Conservation (phyloP, 1,284 basidiomycete species). For the Meripilus lineatus region DNA sequence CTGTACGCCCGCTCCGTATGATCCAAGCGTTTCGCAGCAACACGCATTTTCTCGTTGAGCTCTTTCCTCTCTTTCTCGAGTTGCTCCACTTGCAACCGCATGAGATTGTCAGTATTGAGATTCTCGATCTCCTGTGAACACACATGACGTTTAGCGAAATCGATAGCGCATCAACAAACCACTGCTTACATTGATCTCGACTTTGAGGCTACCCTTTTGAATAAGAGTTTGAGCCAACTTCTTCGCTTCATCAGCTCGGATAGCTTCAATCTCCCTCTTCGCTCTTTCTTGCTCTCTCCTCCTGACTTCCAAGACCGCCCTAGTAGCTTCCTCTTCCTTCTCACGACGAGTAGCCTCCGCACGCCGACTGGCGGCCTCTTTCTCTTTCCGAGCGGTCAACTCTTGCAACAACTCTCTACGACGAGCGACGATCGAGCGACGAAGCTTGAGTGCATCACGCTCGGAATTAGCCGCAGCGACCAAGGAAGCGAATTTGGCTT, state of each 20-base stretch:
- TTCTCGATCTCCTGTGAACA: slow-evolving; percentile 68
- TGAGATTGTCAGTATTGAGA: slow-evolving; percentile 85
- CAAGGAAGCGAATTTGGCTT: slow-evolving; percentile 48
- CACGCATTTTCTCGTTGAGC: slow-evolving; percentile 77
- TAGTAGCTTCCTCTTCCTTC: slow-evolving; percentile 70
- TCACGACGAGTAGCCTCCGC: slow-evolving; percentile 69
- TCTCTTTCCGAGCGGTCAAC: slow-evolving; percentile 82
- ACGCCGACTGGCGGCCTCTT: slow-evolving; percentile 81
- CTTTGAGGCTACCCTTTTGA: slow-evolving; percentile 83
- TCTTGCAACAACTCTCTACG: slow-evolving; percentile 88
- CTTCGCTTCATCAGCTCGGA: slow-evolving; percentile 82
- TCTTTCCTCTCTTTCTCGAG: slow-evolving; percentile 97
- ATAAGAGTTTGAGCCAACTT: slow-evolving; percentile 87
- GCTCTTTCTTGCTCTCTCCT: slow-evolving; percentile 78
- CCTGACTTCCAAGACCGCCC: slow-evolving; percentile 65
- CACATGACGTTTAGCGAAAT: slow-evolving; percentile 3
- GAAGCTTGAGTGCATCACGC: slow-evolving; percentile 71
- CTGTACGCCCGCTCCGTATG: slow-evolving; percentile 95
- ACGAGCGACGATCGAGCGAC: slow-evolving; percentile 80
- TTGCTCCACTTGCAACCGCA: slow-evolving; percentile 90
- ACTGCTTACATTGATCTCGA: slow-evolving; percentile 69
- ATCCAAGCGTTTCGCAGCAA: slow-evolving; percentile 89
- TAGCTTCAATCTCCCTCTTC: slow-evolving; percentile 78
- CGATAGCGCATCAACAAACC: not conserved
- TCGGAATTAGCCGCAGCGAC: slow-evolving; percentile 62